Evolutionary conservation across 2,329 filamentous ascomycete genomes (phyloP).

Genomic region (Ascochyta viciae-villosae): DNA sequence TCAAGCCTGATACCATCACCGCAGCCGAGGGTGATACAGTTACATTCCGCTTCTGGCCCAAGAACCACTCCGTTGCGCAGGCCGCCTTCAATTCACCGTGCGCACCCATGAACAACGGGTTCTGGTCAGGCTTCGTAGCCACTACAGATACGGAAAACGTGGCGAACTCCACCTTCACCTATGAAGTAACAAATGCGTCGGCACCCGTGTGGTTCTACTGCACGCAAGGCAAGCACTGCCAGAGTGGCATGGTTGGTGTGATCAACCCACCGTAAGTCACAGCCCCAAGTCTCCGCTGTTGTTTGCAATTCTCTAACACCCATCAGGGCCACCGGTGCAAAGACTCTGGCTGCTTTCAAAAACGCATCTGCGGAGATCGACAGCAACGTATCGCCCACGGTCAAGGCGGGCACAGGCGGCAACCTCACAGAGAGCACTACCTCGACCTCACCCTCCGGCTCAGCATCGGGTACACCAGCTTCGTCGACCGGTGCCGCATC

Average conservation of each 20-base stretch:
- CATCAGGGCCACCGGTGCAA: slow-evolving; percentile 27
- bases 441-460: slow-evolving; percentile 20
- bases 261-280: slow-evolving; percentile 49
- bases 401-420: slow-evolving; percentile 35
- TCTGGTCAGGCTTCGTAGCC: slow-evolving; percentile 50
- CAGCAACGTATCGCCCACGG: slow-evolving; percentile 33
- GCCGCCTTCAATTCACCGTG: slow-evolving; percentile 45
- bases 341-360: slow-evolving; percentile 35
- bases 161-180: slow-evolving; percentile 39
- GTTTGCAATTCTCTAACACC: slow-evolving; percentile 18
- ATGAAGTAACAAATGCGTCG: slow-evolving; percentile 45
- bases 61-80: slow-evolving; percentile 50
- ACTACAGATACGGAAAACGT: slow-evolving; percentile 31
- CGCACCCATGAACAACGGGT: slow-evolving; percentile 40
- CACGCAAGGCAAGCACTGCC: slow-evolving; percentile 49
- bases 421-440: slow-evolving; percentile 31
- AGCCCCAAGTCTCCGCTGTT: no score
- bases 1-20: slow-evolving; percentile 44
- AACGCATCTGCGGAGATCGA: slow-evolving; percentile 28
- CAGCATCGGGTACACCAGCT: slow-evolving; percentile 26
- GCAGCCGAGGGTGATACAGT: slow-evolving; percentile 49
- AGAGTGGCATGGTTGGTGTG: slow-evolving; percentile 50
- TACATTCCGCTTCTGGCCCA: slow-evolving; percentile 49
- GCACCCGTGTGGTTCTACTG: slow-evolving; percentile 52
- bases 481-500: slow-evolving; percentile 37